Conservation (phyloP, 441 rosid genomes). For the Euphorbia schlechtendalii region DNA sequence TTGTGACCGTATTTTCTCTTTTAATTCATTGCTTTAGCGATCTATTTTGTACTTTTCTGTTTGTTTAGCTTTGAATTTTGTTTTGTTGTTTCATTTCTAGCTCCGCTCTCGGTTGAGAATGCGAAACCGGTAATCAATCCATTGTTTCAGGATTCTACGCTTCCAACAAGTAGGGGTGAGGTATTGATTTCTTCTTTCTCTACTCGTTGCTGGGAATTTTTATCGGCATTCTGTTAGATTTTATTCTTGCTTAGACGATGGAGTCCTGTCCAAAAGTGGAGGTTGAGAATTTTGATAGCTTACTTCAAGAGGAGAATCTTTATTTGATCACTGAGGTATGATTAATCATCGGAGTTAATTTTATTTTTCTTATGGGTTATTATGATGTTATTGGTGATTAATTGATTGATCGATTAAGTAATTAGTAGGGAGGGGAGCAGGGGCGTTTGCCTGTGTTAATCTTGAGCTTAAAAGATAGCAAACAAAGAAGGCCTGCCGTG, state of each 20-base stretch:
- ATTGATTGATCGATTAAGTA: background rate
- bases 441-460: slow-evolving; percentile 73
- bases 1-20: background rate
- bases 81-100: slow-evolving; percentile 28
- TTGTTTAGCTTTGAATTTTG: background rate
- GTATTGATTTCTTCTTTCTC: slow-evolving; percentile 22
- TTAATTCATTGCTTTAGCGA: background rate
- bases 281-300: slow-evolving; percentile 41
- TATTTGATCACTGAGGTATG: slow-evolving; percentile 63
- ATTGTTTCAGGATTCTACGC: slow-evolving; percentile 46
- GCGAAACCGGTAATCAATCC: slow-evolving; percentile 55
- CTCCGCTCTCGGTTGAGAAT: slow-evolving; percentile 40
- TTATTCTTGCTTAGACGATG: slow-evolving; percentile 43
- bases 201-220: background rate
- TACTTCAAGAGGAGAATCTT: slow-evolving; percentile 60
- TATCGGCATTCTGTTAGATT: background rate
- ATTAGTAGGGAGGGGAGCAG: slow-evolving; percentile 60
- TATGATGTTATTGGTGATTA: background rate
- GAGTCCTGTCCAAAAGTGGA: slow-evolving; percentile 62
- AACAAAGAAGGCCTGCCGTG: slow-evolving; percentile 58
- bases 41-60: background rate
- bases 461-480: slow-evolving; percentile 50
- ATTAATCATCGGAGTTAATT: background rate
- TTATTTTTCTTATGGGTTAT: background rate
- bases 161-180: slow-evolving; percentile 33